phyloP scores from a whole-genome alignment of 352 stramenopile species.

The Phytophthora citricola region DNA sequence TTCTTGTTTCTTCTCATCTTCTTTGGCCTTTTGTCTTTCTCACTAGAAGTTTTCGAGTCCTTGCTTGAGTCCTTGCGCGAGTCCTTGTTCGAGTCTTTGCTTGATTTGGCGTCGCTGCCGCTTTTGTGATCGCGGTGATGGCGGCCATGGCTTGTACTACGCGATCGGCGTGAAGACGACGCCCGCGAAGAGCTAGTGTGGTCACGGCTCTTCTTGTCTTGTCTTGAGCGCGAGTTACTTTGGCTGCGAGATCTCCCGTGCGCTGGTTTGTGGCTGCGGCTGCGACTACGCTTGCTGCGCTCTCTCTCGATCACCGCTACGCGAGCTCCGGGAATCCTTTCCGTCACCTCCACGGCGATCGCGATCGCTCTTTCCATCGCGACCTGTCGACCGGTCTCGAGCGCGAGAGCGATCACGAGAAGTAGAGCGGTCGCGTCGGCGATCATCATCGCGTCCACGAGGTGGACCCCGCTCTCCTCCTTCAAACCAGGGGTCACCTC shows the following conservation, averaged over 20 bases:
- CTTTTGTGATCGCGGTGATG: slow-evolving; percentile 43
- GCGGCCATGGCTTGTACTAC: slow-evolving; percentile 53
- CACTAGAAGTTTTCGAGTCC: slow-evolving; percentile 24
- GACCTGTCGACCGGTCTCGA: slow-evolving; percentile 33
- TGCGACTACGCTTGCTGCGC: slow-evolving; percentile 44
- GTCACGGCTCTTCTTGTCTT: slow-evolving; percentile 48
- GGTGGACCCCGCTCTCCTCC: slow-evolving; percentile 39
- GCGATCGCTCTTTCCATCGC: slow-evolving; percentile 40
- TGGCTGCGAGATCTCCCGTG: slow-evolving; percentile 54
- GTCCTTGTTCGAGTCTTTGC: slow-evolving; percentile 27
- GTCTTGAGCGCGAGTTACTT: slow-evolving; percentile 52
- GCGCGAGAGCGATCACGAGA: slow-evolving; percentile 39
- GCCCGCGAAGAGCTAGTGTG: slow-evolving; percentile 36
- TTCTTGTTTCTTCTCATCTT: slow-evolving; percentile 44
- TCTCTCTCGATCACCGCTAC: slow-evolving; percentile 40
- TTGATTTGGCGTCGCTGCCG: slow-evolving; percentile 21
- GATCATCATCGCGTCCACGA: slow-evolving; percentile 53
- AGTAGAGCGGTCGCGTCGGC: slow-evolving; percentile 46
- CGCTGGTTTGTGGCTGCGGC: slow-evolving; percentile 41
- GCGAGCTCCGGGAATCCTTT: slow-evolving; percentile 36
- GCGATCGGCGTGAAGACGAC: slow-evolving; percentile 48
- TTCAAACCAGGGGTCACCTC: slow-evolving; percentile 54
- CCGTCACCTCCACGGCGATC: slow-evolving; percentile 42
- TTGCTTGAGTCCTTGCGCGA: slow-evolving; percentile 27
- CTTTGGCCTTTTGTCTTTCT: slow-evolving; percentile 45